phyloP scores from a whole-genome alignment of 164 flowering plant species.

The Paratinospora sagittata region DNA sequence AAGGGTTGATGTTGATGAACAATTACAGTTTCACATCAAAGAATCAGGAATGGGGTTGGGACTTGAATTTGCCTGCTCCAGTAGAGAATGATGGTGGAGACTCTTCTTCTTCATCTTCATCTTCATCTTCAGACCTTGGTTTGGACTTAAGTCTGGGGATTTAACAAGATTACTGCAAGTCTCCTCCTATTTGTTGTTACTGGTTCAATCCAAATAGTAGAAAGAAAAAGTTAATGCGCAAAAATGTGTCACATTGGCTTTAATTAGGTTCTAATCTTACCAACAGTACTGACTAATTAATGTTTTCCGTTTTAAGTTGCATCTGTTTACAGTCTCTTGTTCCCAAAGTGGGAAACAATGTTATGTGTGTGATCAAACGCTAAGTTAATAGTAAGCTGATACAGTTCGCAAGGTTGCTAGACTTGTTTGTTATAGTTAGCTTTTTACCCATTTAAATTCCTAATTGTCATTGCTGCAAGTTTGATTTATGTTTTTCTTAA shows the following conservation, averaged over 20 bases:
- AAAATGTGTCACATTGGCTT: not conserved
- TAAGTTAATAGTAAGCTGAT: not conserved
- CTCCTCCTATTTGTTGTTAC: too few relatives aligned
- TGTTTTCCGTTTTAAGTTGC: not conserved
- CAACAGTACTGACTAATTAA: not conserved
- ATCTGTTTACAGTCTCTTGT: not conserved
- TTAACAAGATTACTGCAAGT: not conserved
- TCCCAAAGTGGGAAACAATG: not conserved
- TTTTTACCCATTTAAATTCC: too few relatives aligned
- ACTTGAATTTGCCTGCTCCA: constrained; percentile 52
- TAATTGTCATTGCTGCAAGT: too few relatives aligned
- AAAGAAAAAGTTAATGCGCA: not conserved
- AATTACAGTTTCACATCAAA: not conserved
- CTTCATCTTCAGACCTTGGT: constrained; percentile 17
- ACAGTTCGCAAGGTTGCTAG: not conserved
- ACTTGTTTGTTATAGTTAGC: too few relatives aligned
- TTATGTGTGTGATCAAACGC: not conserved
- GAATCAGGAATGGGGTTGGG: constrained; percentile 21
- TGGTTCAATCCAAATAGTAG: too few relatives aligned
- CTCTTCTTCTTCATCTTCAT: constrained; percentile 22
- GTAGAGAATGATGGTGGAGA: constrained; percentile 20
- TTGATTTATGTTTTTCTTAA: too few relatives aligned
- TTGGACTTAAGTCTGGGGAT: constrained; percentile 55
- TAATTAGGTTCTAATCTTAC: not conserved
- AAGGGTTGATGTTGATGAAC: not conserved